Evolutionary conservation across 2,329 filamentous ascomycete genomes (phyloP), one percentile per base, ranked within the genome.

Genomic region (Penicillium sp.): DNA sequence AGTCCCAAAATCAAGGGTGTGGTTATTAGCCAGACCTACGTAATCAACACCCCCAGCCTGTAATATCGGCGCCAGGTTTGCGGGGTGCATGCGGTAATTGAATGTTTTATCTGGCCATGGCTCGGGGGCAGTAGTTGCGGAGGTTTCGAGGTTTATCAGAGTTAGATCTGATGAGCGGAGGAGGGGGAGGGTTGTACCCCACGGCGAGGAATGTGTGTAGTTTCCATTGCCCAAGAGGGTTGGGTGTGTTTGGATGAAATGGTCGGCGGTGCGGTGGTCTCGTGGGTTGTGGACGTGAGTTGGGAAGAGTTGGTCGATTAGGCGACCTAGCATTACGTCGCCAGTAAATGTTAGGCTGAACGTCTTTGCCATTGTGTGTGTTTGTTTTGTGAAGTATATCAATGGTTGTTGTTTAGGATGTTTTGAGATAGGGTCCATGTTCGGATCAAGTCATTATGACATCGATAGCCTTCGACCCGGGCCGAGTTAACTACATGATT

Each of bases 321-420:
- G 69, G 3, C 72, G 70, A 39, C 68, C 72, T 8, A 74, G 68
- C 72, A 74, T 75, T n/a, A 73, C 66, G 49, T 75, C 72, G 54
- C 72, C 72, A 33, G 66, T 53, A 51, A 69, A 64, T 46, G 65
- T 63, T 43, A 72, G 48, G 30, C 58, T 67, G 57, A 66, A 72
- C 8, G 49, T 42, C 18, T 44, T 38, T 4, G 9, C 5, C 35
- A 20, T 38, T 38, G 8, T 38, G 8, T 6, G 16, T 16, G 1
- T 33, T 33, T 7, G 31, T 16, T 47, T 28, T 9, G 20, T 22
- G 4, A 22, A 22, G 2, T 22, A 22, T 22, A 22, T 22, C 3
- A 28, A 10, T 28, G 10, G 25, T 7, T 27, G 5, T 27, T 27
- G 7, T 27, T 27, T 7, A 27, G 25, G 25, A 27, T 27, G 8